Evolutionary conservation across 768 basidiomycete genomes (phyloP).

Genomic region (Hygrocybe punicea): DNA sequence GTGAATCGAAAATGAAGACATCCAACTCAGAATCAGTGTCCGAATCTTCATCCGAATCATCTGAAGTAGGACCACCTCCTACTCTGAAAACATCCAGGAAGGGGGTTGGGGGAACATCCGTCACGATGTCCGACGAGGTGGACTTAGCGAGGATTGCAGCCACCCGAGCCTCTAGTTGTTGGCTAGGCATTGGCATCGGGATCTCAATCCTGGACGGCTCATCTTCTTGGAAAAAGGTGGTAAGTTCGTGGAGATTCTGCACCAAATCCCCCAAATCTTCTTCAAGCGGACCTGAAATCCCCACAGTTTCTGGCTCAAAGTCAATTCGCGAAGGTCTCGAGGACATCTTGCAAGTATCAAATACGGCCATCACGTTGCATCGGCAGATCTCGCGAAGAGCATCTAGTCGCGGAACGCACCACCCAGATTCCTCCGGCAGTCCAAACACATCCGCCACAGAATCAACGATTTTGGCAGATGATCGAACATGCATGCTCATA

Average conservation of each 20-base stretch:
- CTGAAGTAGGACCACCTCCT: conserved; percentile 43
- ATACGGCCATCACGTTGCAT: conserved; percentile 78
- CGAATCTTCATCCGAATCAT: conserved; percentile 15
- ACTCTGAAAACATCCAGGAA: conserved; percentile 75
- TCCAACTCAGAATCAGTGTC: conserved; percentile 49
- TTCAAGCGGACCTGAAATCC: conserved; percentile 44
- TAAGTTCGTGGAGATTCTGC: conserved; percentile 72
- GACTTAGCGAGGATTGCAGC: conserved; percentile 82
- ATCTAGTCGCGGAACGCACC: conserved; percentile 75
- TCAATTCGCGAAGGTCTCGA: conserved; percentile 68
- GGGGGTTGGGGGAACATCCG: conserved; percentile 71
- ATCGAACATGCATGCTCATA: conserved; percentile 78
- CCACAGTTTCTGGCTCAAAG: conserved; percentile 63
- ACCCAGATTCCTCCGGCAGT: conserved; percentile 76
- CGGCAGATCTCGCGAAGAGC: conserved; percentile 60
- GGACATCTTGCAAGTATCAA: conserved; percentile 75
- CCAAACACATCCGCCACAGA: conserved; percentile 74
- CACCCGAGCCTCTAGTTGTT: conserved; percentile 70
- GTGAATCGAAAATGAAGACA: conserved; percentile 62
- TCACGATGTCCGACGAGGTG: conserved; percentile 48
- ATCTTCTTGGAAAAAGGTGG: conserved; percentile 65
- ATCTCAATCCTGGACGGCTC: conserved; percentile 29
- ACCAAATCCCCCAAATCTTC: conserved; percentile 77
- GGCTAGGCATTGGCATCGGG: conserved; percentile 47
- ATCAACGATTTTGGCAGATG: conserved; percentile 45